Conservation (phyloP, 208 protist genomes). For the Trypanosoma caninum region DNA sequence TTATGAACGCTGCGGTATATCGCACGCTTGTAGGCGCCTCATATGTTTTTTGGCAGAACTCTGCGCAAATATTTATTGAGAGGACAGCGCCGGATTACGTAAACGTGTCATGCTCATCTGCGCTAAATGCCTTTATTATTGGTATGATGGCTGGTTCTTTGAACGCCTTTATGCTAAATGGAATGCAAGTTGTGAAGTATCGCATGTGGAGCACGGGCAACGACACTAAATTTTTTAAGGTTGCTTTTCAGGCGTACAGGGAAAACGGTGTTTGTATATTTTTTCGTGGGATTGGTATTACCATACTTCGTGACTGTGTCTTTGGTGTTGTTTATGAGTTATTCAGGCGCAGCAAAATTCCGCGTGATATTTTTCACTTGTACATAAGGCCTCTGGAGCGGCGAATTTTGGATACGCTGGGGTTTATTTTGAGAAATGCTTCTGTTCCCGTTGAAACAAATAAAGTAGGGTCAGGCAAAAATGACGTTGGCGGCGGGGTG, state of each 20-base stretch:
- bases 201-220: conserved; percentile 83
- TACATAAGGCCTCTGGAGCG: conserved; percentile 19
- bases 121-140: conserved; percentile 70
- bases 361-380: conserved; percentile 41
- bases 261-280: conserved; percentile 79
- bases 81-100: conserved; percentile 35
- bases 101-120: conserved; percentile 48
- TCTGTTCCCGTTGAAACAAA: background rate
- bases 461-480: no score
- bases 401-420: no score
- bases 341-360: conserved; percentile 31
- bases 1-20: conserved; percentile 87
- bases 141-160: conserved; percentile 71
- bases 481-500: background rate
- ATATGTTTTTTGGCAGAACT: conserved; percentile 91
- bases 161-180: conserved; percentile 81
- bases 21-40: conserved; percentile 80
- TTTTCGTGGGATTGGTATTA: conserved; percentile 78
- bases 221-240: conserved; percentile 57
- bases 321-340: conserved; percentile 89
- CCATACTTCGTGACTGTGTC: conserved; percentile 76
- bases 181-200: conserved; percentile 87
- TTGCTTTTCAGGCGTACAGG: conserved; percentile 52
- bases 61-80: conserved; percentile 61
- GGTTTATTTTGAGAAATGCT: no score